Evolutionary conservation across 805 yeast genomes (phyloP).

Genomic region (Brettanomyces bruxellensis): DNA sequence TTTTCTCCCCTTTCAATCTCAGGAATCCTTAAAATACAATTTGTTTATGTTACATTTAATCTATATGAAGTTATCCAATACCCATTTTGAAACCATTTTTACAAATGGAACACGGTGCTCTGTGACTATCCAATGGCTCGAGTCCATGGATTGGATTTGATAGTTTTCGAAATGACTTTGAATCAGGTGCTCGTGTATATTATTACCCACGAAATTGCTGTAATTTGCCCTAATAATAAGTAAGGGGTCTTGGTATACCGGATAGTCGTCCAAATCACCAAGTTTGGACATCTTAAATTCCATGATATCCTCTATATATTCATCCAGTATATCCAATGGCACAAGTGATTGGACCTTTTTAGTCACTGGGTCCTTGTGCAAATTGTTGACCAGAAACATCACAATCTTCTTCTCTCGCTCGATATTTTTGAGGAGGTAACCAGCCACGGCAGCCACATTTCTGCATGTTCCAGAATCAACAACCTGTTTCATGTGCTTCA

Average conservation of each 20-base stretch:
- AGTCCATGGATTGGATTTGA: slow-evolving; percentile 57
- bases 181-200: slow-evolving; percentile 10
- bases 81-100: slow-evolving; percentile 44
- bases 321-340: slow-evolving; percentile 59
- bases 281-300: slow-evolving; percentile 32
- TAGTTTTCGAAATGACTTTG: slow-evolving; percentile 49
- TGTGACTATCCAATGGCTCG: slow-evolving; percentile 89
- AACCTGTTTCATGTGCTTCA: slow-evolving; percentile 9
- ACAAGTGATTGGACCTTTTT: slow-evolving; percentile 28
- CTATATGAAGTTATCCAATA: slow-evolving; percentile 3
- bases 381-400: slow-evolving; percentile 65
- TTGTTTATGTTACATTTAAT: not conserved
- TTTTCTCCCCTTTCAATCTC: no score
- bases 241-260: slow-evolving; percentile 58
- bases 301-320: slow-evolving; percentile 54
- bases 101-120: slow-evolving; percentile 74
- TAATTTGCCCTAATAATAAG: slow-evolving; percentile 69
- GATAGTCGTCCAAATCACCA: slow-evolving; percentile 23
- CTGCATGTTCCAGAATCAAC: slow-evolving; percentile 21
- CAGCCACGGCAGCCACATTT: slow-evolving; percentile 42
- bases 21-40: not conserved
- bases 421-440: slow-evolving; percentile 45
- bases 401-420: slow-evolving; percentile 54
- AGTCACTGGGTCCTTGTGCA: slow-evolving; percentile 30
- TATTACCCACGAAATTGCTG: slow-evolving; percentile 32